phyloP scores from a whole-genome alignment of 192 early-diverging fungal species.

The Helicostylum pulchrum region DNA sequence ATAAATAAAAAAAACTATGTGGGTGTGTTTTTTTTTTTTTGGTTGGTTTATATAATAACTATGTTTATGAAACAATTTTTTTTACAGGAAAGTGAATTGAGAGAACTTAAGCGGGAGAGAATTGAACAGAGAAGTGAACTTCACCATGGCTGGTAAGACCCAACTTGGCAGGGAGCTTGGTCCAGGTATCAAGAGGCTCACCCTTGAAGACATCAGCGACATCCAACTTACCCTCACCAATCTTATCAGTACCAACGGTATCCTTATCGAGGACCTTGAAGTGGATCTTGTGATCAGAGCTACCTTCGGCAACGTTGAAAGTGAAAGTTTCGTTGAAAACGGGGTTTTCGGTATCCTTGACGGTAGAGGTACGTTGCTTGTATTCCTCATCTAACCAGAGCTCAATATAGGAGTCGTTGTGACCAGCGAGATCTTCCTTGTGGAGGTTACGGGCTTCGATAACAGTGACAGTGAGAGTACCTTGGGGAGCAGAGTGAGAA shows the following conservation, averaged over 20 bases:
- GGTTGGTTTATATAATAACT: too few species aligned
- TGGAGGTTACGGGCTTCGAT: conserved; percentile 27
- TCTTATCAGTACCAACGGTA: conserved; percentile 32
- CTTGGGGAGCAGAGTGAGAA: conserved; percentile 13
- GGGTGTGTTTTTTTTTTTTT: too few species aligned
- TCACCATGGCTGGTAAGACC: conserved; percentile 30
- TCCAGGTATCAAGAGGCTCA: conserved; percentile 20
- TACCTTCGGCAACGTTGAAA: conserved; percentile 16
- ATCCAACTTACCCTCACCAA: conserved; percentile 31
- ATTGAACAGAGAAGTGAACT: conserved; percentile 37
- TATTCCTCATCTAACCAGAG: conserved; percentile 25
- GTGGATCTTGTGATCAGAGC: conserved; percentile 31
- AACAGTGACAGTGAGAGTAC: conserved; percentile 14
- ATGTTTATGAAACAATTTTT: too few species aligned
- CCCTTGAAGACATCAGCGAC: conserved; percentile 26
- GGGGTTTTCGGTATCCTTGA: conserved; percentile 19
- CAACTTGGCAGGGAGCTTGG: conserved; percentile 34
- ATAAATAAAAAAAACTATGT: too few species aligned
- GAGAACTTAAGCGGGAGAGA: conserved; percentile 3
- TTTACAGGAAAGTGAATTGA: too few species aligned
- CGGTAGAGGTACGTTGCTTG: conserved; percentile 18
- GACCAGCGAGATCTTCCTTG: conserved; percentile 18
- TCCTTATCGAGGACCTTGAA: conserved; percentile 37
- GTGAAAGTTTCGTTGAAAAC: conserved; percentile 31
- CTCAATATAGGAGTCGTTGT: conserved; percentile 29